Evolutionary conservation across 73 alveolate genomes (phyloP).

Genomic region (Paramecium pentaurelia): DNA sequence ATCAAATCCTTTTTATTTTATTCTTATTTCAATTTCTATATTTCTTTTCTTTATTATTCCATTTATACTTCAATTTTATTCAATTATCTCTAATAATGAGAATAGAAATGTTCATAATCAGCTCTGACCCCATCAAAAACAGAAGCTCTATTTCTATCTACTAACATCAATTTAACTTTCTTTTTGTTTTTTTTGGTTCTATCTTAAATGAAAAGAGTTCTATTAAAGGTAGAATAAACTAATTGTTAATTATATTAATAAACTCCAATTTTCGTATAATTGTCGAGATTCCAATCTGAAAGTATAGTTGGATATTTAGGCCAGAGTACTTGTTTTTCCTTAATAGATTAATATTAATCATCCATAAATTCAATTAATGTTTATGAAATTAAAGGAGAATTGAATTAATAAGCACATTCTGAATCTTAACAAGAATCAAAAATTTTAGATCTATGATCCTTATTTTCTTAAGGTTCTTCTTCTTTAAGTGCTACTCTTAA

Average conservation of each 20-base stretch:
- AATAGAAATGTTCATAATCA: background rate
- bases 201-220: background rate
- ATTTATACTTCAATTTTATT: background rate
- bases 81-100: background rate
- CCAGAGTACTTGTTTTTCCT: background rate
- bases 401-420: conserved; percentile 1
- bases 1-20: background rate
- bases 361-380: conserved; percentile 36
- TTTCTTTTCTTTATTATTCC: background rate
- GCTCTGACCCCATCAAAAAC: conserved; percentile 51
- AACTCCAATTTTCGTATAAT: conserved; percentile 5
- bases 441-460: background rate
- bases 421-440: background rate
- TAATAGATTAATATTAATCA: background rate
- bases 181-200: conserved; percentile 39
- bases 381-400: background rate
- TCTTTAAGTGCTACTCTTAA: background rate
- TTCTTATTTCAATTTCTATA: background rate
- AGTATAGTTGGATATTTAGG: conserved; percentile 30
- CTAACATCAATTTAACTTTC: conserved; percentile 13
- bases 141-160: conserved; percentile 1
- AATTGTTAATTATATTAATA: background rate
- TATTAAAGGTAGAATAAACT: background rate
- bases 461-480: background rate
- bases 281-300: background rate